Evolutionary conservation across 2,329 filamentous ascomycete species (phyloP).

Genomic region (Colletotrichum sojae): DNA sequence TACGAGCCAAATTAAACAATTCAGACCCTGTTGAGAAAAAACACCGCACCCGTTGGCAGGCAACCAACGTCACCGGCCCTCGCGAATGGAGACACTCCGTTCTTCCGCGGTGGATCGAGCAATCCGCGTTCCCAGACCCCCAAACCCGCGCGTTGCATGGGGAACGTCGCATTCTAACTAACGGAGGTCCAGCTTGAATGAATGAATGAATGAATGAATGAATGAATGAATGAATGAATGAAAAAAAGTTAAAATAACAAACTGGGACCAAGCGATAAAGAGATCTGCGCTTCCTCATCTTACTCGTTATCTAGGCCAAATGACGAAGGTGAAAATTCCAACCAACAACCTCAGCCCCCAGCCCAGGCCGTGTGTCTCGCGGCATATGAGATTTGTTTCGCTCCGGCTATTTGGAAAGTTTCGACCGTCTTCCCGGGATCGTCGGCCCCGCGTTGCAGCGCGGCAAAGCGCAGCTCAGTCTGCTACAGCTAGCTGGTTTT

Average conservation of each 20-base stretch:
- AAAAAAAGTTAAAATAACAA: not conserved
- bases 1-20: constrained; percentile 18
- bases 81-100: constrained; percentile 10
- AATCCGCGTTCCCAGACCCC: constrained; percentile 11
- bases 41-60: constrained; percentile 17
- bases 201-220: not conserved
- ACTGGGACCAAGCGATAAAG: not conserved
- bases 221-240: not conserved
- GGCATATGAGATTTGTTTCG: constrained; percentile 9
- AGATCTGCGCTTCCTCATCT: constrained; percentile 33
- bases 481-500: not conserved
- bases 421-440: constrained; percentile 14
- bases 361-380: not conserved
- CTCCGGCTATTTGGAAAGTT: constrained; percentile 6
- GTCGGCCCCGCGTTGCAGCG: not conserved
- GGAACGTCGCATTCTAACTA: constrained; percentile 19
- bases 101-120: constrained; percentile 4
- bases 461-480: not conserved
- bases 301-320: constrained; percentile 9
- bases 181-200: not conserved
- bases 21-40: constrained; percentile 12
- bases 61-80: constrained; percentile 11
- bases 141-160: not conserved
- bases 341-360: not conserved
- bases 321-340: constrained; percentile 5